Evolutionary conservation across 805 yeast genomes (phyloP).

Genomic region (Pichia nakasei): DNA sequence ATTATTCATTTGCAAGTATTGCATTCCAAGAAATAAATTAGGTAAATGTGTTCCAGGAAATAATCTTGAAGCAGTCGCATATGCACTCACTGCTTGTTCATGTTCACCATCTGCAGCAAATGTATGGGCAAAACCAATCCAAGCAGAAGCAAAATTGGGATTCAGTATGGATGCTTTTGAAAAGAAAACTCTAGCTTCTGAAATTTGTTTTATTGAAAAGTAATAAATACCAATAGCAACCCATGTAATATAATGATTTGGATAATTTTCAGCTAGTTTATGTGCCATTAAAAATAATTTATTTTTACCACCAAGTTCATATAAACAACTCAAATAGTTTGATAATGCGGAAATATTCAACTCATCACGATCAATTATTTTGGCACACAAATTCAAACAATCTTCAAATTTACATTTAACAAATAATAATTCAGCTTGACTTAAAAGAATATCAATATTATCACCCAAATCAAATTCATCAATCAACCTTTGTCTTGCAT

Average conservation of each 20-base stretch:
- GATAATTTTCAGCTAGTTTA: constrained; percentile 75
- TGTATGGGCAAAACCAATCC: constrained; percentile 98
- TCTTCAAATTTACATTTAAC: constrained; percentile 71
- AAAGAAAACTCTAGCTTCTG: constrained; percentile 82
- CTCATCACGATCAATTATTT: constrained; percentile 48
- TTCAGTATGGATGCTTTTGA: constrained; percentile 82
- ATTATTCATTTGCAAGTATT: constrained; percentile 82
- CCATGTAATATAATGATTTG: constrained; percentile 81
- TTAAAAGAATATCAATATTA: constrained; percentile 60
- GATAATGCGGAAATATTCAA: constrained; percentile 68
- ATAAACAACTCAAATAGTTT: constrained; percentile 70
- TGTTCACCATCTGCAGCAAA: constrained; percentile 98
- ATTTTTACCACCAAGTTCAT: constrained; percentile 77
- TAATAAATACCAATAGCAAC: constrained; percentile 88
- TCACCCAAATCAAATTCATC: constrained; percentile 66
- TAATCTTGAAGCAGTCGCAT: constrained; percentile 87
- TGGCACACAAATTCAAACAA: constrained; percentile 69
- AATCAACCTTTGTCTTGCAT: constrained; percentile 53
- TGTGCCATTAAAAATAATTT: constrained; percentile 76
- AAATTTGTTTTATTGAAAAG: constrained; percentile 56
- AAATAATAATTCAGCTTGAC: constrained; percentile 61
- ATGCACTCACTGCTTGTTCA: constrained; percentile 96
- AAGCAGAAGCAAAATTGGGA: constrained; percentile 88
- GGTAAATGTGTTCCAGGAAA: constrained; percentile 92
- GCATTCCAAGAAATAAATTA: constrained; percentile 88